Conservation (phyloP, 2,329 filamentous ascomycete genomes). For the Phyllosticta citribraziliensis region DNA sequence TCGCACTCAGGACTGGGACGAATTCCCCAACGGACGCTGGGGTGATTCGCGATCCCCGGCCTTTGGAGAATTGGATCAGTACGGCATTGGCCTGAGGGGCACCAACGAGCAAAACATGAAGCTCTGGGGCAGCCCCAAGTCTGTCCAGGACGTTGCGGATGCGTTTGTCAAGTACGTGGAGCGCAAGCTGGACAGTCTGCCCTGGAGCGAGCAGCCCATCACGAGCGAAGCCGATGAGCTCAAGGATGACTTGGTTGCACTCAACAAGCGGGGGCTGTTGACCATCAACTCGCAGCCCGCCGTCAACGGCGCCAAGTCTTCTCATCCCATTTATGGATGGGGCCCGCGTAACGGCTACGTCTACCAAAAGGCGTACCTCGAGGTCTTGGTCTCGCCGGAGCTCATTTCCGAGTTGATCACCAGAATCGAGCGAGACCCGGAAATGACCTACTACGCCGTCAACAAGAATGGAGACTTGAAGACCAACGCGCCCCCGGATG, state of each 20-base stretch:
- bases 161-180: constrained; percentile 81
- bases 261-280: constrained; percentile 79
- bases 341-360: constrained; percentile 91
- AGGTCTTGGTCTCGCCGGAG: constrained; percentile 75
- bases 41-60: constrained; percentile 93
- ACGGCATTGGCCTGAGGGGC: constrained; percentile 86
- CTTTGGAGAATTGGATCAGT: constrained; percentile 89
- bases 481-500: constrained; percentile 75
- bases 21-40: constrained; percentile 98
- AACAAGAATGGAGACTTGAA: constrained; percentile 71
- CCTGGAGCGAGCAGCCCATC: constrained; percentile 89
- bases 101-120: constrained; percentile 94
- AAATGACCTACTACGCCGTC: constrained; percentile 90
- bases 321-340: constrained; percentile 83
- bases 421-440: constrained; percentile 66
- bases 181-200: constrained; percentile 69
- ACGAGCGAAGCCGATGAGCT: constrained; percentile 73
- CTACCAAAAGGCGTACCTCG: constrained; percentile 96
- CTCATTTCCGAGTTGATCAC: constrained; percentile 67
- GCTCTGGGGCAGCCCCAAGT: constrained; percentile 81
- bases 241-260: constrained; percentile 61
- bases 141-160: constrained; percentile 67
- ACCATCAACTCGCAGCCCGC: constrained; percentile 98
- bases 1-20: constrained; percentile 96
- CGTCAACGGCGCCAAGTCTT: constrained; percentile 82